phyloP scores from a whole-genome alignment of 805 yeast genomes.

The Limtongia smithiae region DNA sequence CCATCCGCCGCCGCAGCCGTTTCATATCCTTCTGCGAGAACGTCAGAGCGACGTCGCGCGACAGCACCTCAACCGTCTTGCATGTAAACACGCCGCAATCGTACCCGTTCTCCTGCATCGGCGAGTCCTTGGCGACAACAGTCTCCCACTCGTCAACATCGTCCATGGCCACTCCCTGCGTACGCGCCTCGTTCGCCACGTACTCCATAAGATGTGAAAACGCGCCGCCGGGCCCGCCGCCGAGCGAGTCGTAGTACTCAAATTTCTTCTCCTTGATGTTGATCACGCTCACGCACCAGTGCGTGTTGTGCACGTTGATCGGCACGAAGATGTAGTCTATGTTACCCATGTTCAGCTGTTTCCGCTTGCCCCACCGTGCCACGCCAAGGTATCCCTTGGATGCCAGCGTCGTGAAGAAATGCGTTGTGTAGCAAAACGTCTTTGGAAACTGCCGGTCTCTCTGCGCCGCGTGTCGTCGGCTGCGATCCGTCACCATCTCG shows the following conservation, averaged over 20 bases:
- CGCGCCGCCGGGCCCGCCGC: conserved; percentile 42
- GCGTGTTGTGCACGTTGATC: conserved; percentile 75
- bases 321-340: conserved; percentile 74
- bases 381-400: conserved; percentile 76
- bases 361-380: conserved; percentile 76
- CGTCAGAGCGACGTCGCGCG: conserved; percentile 48
- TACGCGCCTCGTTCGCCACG: conserved; percentile 62
- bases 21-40: conserved; percentile 71
- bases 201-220: conserved; percentile 50
- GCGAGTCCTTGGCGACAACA: conserved; percentile 46
- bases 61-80: conserved; percentile 62
- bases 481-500: conserved; percentile 48
- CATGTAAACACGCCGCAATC: conserved; percentile 97
- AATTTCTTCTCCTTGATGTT: conserved; percentile 59
- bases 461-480: conserved; percentile 37
- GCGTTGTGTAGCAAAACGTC: conserved; percentile 78
- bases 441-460: conserved; percentile 35
- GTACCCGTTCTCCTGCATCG: conserved; percentile 83
- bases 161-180: conserved; percentile 42
- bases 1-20: conserved; percentile 63
- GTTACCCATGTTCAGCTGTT: conserved; percentile 60
- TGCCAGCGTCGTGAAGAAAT: conserved; percentile 66
- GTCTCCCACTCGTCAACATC: conserved; percentile 33
- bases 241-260: conserved; percentile 73
- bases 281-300: conserved; percentile 87